Base-by-base conservation (phyloP, 805 yeast genomes). In the Grigorovia yakushimaensis region DNA sequence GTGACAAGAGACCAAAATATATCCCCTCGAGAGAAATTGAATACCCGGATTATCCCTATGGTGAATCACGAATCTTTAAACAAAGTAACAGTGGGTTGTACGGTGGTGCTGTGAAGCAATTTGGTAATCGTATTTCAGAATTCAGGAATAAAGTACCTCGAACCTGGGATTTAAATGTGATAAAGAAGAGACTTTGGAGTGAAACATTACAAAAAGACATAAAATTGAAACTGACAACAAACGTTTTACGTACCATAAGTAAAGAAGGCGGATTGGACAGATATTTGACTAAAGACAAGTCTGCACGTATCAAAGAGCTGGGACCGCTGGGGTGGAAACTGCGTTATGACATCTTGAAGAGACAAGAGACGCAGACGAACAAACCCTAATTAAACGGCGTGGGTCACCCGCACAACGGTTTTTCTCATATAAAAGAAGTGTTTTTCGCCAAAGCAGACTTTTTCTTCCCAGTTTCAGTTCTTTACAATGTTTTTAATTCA, bases 221-320 rank as follows among this genome's bases (percentile, higher is more conserved):
- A 41, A 70, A 71, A 43, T 65, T 87, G 47, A 79, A 74, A 50
- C 79, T 88, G 35, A 81, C 88, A 7, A 77, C 97, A 5, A 77
- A 82, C 50, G 97, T 88, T 5, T 73, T 93, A 60, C 79, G 82
- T 58, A 88, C 97, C 0, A 82, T 93, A 49, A 83, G 86, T 49
- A 86, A 81, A 57, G 98, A 91, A 65, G 98, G 98, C 51, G 98
- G 99, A 5, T 72, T 93, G 48, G 99, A 93, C 62, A 81, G 81
- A 53, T 93, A 93, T 62, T 66, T 93, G 51, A 74, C 80, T 40
- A 93, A 93, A 67, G 95, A 88, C 50, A 87, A 84, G 55, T 73
- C 94, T 5, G 94, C 95, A 2, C 76, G 98, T 69, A 73, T 87
- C 54, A 93, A 93, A 70, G 95, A 93, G 63, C 70, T 93, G 60